These are phyloP conservation scores for Boletus holoroseus DNA, from an alignment of 1,284 basidiomycete species.

Conservation along the genomic window DNA sequence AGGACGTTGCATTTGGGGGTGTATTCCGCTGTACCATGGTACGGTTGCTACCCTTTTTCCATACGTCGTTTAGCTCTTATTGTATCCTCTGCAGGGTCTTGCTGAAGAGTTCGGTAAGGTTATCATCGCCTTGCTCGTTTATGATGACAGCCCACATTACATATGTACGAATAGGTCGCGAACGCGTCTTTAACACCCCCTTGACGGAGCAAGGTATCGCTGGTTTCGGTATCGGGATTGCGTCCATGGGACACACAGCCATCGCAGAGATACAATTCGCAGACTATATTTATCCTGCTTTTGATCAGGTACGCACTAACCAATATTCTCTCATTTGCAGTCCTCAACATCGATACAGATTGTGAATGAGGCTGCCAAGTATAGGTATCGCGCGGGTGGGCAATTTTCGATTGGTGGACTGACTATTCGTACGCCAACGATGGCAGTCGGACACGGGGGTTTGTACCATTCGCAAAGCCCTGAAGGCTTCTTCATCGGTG, in stretches of 20 bases:
- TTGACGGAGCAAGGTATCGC: slow-evolving; percentile 93
- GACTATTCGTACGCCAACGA: slow-evolving; percentile 83
- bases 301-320: slow-evolving; percentile 66
- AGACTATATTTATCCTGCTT: slow-evolving; percentile 87
- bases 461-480: slow-evolving; percentile 93
- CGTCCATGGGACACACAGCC: slow-evolving; percentile 89
- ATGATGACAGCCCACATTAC: slow-evolving; percentile 4
- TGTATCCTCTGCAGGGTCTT: slow-evolving; percentile 54
- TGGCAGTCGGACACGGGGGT: slow-evolving; percentile 90
- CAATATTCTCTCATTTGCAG: background rate
- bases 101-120: slow-evolving; percentile 83
- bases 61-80: slow-evolving; percentile 1
- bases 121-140: background rate
- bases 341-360: slow-evolving; percentile 46
- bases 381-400: slow-evolving; percentile 85
- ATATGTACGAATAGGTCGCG: slow-evolving; percentile 52
- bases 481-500: slow-evolving; percentile 91
- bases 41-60: slow-evolving; percentile 13
- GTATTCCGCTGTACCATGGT: slow-evolving; percentile 89
- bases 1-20: slow-evolving; percentile 88
- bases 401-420: slow-evolving; percentile 78
- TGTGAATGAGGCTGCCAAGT: slow-evolving; percentile 94
- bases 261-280: slow-evolving; percentile 92
- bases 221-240: slow-evolving; percentile 89
- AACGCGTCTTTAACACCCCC: slow-evolving; percentile 94